Evolutionary conservation across 1,284 basidiomycete species (phyloP).

Genomic region (Fomitopsis betulina): DNA sequence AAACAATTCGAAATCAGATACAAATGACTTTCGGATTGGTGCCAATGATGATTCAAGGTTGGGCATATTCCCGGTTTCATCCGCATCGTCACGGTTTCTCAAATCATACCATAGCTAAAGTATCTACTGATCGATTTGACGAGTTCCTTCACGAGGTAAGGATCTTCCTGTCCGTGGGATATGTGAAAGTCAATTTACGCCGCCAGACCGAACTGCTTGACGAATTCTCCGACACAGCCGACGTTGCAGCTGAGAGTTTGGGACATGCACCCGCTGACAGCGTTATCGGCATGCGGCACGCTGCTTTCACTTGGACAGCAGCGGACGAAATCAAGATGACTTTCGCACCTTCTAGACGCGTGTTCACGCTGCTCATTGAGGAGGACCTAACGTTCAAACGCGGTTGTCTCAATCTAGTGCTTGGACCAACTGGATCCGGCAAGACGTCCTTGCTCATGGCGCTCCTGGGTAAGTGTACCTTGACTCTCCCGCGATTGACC

Average conservation of each 20-base stretch:
- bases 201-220: conserved; percentile 46
- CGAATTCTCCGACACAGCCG: conserved; percentile 26
- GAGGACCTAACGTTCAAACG: conserved; percentile 53
- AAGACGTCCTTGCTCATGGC: conserved; percentile 49
- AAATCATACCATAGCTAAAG: conserved; percentile 31
- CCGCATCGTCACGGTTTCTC: not conserved
- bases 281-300: conserved; percentile 33
- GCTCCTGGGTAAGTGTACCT: conserved; percentile 33
- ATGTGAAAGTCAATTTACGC: not conserved
- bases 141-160: conserved; percentile 40
- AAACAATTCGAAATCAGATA: conserved; percentile 29
- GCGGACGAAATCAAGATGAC: conserved; percentile 10
- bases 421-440: conserved; percentile 54
- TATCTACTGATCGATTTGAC: conserved; percentile 45
- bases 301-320: conserved; percentile 36
- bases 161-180: conserved; percentile 23
- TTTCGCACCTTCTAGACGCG: conserved; percentile 17
- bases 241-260: conserved; percentile 7
- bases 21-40: conserved; percentile 27
- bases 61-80: conserved; percentile 17
- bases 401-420: conserved; percentile 53
- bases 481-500: too few species aligned
- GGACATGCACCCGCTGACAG: conserved; percentile 13
- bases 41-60: conserved; percentile 31
- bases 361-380: conserved; percentile 44